phyloP scores from a whole-genome alignment of 768 basidiomycete genomes.

The Amanita pallidorosea region DNA sequence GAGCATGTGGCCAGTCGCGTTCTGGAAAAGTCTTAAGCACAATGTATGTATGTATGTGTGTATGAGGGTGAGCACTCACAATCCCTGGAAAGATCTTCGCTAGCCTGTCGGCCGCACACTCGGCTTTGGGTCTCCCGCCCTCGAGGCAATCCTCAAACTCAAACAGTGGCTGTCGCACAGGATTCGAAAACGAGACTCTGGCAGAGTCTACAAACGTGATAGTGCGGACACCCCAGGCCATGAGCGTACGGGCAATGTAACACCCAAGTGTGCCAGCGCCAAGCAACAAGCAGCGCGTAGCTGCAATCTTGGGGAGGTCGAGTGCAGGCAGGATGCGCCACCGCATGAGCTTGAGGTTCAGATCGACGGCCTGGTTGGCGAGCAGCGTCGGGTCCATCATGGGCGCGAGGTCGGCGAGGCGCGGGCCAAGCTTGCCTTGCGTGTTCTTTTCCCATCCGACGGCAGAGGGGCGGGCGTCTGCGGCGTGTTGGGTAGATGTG shows the following conservation, averaged over 20 bases:
- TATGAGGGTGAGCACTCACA: constrained; percentile 33
- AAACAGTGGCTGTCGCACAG: constrained; percentile 93
- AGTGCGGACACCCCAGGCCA: constrained; percentile 95
- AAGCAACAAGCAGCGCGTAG: constrained; percentile 72
- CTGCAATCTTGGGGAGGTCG: constrained; percentile 78
- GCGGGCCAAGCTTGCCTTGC: constrained; percentile 77
- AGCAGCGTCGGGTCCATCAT: constrained; percentile 95
- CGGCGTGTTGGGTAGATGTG: constrained; percentile 24
- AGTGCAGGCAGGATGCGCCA: constrained; percentile 91
- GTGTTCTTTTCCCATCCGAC: constrained; percentile 96
- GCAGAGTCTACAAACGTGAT: constrained; percentile 92
- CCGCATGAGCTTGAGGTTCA: constrained; percentile 95
- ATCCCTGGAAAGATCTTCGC: constrained; percentile 90
- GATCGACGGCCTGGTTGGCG: constrained; percentile 93
- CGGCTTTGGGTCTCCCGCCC: constrained; percentile 91
- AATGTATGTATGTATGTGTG: background rate
- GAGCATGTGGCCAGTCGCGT: constrained; percentile 67
- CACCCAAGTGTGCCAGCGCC: constrained; percentile 97
- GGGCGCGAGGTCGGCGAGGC: constrained; percentile 83
- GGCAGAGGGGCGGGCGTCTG: constrained; percentile 23
- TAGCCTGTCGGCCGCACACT: constrained; percentile 75
- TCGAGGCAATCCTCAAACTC: constrained; percentile 89
- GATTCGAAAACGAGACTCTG: constrained; percentile 92
- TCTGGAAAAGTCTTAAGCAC: constrained; percentile 32
- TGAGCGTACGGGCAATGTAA: constrained; percentile 85